phyloP scores from a whole-genome alignment of 495 filamentous ascomycete species.

The Trichodelitschia bisporula region DNA sequence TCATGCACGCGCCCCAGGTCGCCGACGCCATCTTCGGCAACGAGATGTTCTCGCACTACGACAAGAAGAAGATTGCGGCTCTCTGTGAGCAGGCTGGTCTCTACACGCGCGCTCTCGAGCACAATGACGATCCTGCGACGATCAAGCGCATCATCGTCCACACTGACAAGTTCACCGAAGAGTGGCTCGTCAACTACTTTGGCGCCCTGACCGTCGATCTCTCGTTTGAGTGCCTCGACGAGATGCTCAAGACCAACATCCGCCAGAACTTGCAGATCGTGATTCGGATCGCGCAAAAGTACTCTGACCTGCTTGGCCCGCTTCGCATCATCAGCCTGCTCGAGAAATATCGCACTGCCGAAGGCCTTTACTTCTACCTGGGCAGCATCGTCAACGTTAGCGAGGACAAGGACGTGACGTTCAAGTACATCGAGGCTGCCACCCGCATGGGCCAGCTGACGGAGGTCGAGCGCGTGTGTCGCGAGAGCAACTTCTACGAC shows the following conservation, averaged over 20 bases:
- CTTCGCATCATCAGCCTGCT: constrained; percentile 74
- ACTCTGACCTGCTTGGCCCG: constrained; percentile 88
- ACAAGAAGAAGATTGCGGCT: constrained; percentile 61
- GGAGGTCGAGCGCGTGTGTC: constrained; percentile 91
- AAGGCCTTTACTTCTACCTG: constrained; percentile 95
- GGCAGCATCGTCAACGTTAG: constrained; percentile 94
- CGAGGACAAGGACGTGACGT: constrained; percentile 84
- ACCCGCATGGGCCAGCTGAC: constrained; percentile 75
- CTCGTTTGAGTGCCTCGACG: constrained; percentile 77
- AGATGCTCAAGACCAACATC: constrained; percentile 89
- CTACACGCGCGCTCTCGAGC: constrained; percentile 44
- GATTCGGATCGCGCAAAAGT: constrained; percentile 88
- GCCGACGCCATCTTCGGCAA: constrained; percentile 94
- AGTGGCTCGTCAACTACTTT: constrained; percentile 84
- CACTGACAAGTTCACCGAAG: constrained; percentile 58
- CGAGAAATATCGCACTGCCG: constrained; percentile 88
- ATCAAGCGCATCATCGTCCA: constrained; percentile 72
- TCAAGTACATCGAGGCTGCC: constrained; percentile 98
- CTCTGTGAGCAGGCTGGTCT: constrained; percentile 65
- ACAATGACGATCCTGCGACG: constrained; percentile 71
- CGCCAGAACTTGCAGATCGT: constrained; percentile 89
- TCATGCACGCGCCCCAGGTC: constrained; percentile 86
- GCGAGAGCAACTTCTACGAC: constrained; percentile 87
- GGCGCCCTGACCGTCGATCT: constrained; percentile 85
- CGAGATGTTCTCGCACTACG: constrained; percentile 92